A percentile compares a stretch with the other conserved stretches of the same genome.
These are phyloP conservation scores for Opeltia flavorubescens DNA, from an alignment of 495 filamentous ascomycete species.

Conservation along the genomic window DNA sequence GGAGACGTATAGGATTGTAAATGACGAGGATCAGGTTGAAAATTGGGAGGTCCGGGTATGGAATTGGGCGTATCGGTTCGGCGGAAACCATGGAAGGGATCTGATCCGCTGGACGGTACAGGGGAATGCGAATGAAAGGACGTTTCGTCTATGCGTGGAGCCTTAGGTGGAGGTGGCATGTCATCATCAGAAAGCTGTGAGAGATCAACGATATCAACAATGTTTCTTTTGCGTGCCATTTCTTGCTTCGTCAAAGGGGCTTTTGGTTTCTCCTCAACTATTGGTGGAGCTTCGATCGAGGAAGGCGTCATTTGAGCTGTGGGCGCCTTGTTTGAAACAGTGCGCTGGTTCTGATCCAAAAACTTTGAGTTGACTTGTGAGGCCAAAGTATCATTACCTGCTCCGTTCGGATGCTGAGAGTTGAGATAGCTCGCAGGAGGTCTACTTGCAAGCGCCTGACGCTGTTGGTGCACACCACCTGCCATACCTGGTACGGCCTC, in stretches of 20 bases:
- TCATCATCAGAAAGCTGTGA: slow-evolving; percentile 30
- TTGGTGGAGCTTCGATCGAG: background rate
- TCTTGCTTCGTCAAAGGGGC: slow-evolving; percentile 13
- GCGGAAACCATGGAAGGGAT: too few relatives aligned
- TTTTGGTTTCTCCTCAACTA: background rate
- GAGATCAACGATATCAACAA: slow-evolving; percentile 36
- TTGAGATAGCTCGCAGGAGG: background rate
- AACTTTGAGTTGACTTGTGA: too few relatives aligned
- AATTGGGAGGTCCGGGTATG: background rate
- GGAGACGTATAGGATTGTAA: background rate
- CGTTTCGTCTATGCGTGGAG: slow-evolving; percentile 1
- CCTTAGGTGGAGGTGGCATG: slow-evolving; percentile 5
- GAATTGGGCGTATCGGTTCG: too few relatives aligned
- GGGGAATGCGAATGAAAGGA: too few relatives aligned
- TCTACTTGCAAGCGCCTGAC: background rate
- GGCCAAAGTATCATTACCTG: too few relatives aligned
- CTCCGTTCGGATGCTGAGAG: background rate
- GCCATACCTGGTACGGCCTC: slow-evolving; percentile 26
- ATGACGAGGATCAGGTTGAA: background rate
- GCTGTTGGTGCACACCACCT: background rate
- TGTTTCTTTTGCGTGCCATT: slow-evolving; percentile 29
- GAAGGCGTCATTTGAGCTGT: background rate
- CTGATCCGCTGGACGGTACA: too few relatives aligned
- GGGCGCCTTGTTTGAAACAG: background rate
- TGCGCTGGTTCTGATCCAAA: too few relatives aligned